Percentiles rank a stretch among this genome's conserved stretches.
Evolutionary conservation across 164 flowering plant genomes (phyloP).

Genomic region (Malania oleifera): DNA sequence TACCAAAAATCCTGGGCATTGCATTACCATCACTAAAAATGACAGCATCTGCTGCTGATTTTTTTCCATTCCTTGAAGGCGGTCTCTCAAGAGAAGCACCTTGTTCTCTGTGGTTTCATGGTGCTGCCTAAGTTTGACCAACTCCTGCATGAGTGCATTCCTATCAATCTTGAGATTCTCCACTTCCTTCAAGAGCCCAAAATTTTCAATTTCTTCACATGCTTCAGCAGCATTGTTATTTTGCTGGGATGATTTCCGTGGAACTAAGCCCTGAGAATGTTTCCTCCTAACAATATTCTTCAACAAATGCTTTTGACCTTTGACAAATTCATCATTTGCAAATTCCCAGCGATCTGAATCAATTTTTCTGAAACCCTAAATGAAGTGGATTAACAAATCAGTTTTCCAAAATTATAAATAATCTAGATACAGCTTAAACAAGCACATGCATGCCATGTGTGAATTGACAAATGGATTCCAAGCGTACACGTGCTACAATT

Average conservation of each 20-base stretch:
- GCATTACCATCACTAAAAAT: conserved; percentile 76
- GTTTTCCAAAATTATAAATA: too few species aligned
- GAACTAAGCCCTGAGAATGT: conserved; percentile 28
- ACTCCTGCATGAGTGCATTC: conserved; percentile 56
- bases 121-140: conserved; percentile 49
- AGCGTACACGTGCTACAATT: too few species aligned
- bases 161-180: conserved; percentile 62
- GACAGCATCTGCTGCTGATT: conserved; percentile 83
- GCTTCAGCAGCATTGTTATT: conserved; percentile 19
- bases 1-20: conserved; percentile 52
- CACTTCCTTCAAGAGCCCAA: conserved; percentile 47
- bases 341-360: conserved; percentile 73
- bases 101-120: conserved; percentile 49
- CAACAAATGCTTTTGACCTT: conserved; percentile 62
- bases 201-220: conserved; percentile 24
- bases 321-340: conserved; percentile 55
- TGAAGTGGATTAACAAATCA: too few species aligned
- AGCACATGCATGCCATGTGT: too few species aligned
- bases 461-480: too few species aligned
- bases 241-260: conserved; percentile 27
- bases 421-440: too few species aligned
- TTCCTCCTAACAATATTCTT: conserved; percentile 56
- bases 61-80: conserved; percentile 67
- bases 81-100: conserved; percentile 39
- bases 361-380: conserved; percentile 70